These are phyloP conservation scores for Aspergillus fumigatus DNA, from an alignment of 2,329 filamentous ascomycete genomes.

Conservation along the genomic window DNA sequence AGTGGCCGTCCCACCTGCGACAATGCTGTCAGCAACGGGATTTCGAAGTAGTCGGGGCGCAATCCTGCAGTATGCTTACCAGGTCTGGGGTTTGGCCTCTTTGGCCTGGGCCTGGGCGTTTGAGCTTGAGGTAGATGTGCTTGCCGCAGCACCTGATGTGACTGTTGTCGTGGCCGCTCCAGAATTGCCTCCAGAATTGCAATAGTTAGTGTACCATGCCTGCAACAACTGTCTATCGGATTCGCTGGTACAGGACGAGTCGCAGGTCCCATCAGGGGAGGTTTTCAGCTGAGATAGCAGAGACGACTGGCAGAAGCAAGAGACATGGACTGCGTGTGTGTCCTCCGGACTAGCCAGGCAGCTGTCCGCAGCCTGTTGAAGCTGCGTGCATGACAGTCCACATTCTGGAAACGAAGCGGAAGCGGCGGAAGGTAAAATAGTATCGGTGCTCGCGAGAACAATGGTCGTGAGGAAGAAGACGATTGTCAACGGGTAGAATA, in stretches of 20 bases:
- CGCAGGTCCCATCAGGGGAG: constrained; percentile 58
- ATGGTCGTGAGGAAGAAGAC: constrained; percentile 13
- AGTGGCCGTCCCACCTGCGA: constrained; percentile 52
- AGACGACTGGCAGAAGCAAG: constrained; percentile 69
- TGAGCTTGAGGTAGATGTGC: constrained; percentile 9
- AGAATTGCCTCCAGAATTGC: constrained; percentile 43
- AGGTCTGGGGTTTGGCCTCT: constrained; percentile 11
- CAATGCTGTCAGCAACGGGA: neutral
- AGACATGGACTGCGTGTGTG: constrained; percentile 52
- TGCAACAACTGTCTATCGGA: constrained; percentile 56
- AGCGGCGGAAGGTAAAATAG: constrained; percentile 33
- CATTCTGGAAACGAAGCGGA: constrained; percentile 57
- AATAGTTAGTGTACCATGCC: constrained; percentile 67
- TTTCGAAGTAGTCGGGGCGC: neutral
- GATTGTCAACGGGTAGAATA: constrained; percentile 4
- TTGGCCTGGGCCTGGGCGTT: constrained; percentile 4
- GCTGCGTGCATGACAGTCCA: constrained; percentile 53
- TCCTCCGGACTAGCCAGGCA: constrained; percentile 57
- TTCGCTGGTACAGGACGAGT: constrained; percentile 51
- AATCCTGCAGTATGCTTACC: constrained; percentile 16
- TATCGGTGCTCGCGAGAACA: constrained; percentile 18
- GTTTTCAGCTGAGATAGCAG: constrained; percentile 56
- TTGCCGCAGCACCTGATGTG: constrained; percentile 18
- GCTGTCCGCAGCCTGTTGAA: constrained; percentile 66
- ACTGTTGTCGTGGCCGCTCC: constrained; percentile 33